Evolutionary conservation across 805 yeast genomes (phyloP).

Genomic region (Candida nonsorbophila): DNA sequence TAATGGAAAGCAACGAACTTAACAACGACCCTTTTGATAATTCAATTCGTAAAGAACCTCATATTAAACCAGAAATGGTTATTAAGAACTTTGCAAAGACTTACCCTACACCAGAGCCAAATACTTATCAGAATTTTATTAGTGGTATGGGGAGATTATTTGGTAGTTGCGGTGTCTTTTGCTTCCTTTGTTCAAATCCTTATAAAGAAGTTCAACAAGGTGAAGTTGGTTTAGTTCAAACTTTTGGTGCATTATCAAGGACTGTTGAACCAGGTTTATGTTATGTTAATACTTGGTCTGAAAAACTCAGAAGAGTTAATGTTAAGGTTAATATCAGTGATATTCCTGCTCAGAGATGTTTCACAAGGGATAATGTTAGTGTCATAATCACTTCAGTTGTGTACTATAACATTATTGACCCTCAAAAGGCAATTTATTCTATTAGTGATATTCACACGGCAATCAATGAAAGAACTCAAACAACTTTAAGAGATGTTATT

Average conservation of each 20-base stretch:
- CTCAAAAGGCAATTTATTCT: constrained; percentile 60
- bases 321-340: constrained; percentile 57
- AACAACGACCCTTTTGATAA: too few relatives aligned
- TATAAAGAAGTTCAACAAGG: constrained; percentile 60
- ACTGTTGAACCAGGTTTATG: constrained; percentile 66
- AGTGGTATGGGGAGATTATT: constrained; percentile 37
- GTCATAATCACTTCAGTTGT: constrained; percentile 61
- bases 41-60: constrained; percentile 16
- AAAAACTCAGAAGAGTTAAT: constrained; percentile 44
- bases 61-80: constrained; percentile 36
- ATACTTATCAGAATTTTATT: constrained; percentile 38
- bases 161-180: constrained; percentile 52
- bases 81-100: constrained; percentile 34
- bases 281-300: constrained; percentile 62
- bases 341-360: constrained; percentile 61
- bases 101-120: constrained; percentile 35
- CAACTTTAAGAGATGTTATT: constrained; percentile 66
- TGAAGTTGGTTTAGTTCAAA: constrained; percentile 60
- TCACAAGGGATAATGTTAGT: constrained; percentile 66
- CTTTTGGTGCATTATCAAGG: constrained; percentile 60
- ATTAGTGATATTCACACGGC: constrained; percentile 51
- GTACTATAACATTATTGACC: constrained; percentile 62
- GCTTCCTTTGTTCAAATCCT: constrained; percentile 57
- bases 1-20: too few relatives aligned
- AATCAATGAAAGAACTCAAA: constrained; percentile 62